Evolutionary conservation across 805 yeast species (phyloP), one percentile per base, ranked within the genome.

Genomic region (Lipomyces oligophaga): DNA sequence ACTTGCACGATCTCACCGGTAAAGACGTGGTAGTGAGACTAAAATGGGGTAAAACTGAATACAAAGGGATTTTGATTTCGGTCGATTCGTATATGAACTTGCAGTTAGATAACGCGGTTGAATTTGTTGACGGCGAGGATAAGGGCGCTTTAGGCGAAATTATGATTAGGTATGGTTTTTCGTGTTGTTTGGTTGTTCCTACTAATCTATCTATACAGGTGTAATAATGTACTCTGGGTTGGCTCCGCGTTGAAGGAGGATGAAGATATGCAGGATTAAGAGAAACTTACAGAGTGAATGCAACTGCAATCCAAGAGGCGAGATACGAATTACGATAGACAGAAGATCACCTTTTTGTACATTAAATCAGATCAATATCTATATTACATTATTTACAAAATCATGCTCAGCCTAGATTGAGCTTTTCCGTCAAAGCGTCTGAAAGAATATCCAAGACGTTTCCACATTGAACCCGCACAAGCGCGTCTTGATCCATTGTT

Each of bases 51-150:
- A 77, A 77, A 55, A 84, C 95, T 8, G 95, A 88, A 64, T 93
- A 93, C 66, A 76, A 71, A 49, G 98, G 98, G 1, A 75, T 65
- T 18, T 73, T 93, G 35, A 67, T 80, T 3, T 79, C 95, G 1
- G 83, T 85, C 20, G 98, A 93, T 63, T 85, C 85, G 59, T 93
- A 93, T 67, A 90, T 93, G 90, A 93, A 93, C 59, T 55, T 93
- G 27, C 88, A 85, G 61, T 66, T 89, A 33, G 81, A 77, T 28
- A 76, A 80, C 24, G 78, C 81, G 1, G 75, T 71, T 43, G 81
- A 79, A 62, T 66, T 72, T 28, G 68, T 75, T 2, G 69, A 71
- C 48, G 74, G 76, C 31, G 71, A 68, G 39, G 65, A 70, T 22
- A 75, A 76, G 39, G 77, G 80, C 4, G 64, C 66, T 5, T 73